Percentiles rank a stretch among this genome's conserved stretches.
Evolutionary conservation across 495 filamentous ascomycete species (phyloP).

Genomic region (Gamarada debralockiae): DNA sequence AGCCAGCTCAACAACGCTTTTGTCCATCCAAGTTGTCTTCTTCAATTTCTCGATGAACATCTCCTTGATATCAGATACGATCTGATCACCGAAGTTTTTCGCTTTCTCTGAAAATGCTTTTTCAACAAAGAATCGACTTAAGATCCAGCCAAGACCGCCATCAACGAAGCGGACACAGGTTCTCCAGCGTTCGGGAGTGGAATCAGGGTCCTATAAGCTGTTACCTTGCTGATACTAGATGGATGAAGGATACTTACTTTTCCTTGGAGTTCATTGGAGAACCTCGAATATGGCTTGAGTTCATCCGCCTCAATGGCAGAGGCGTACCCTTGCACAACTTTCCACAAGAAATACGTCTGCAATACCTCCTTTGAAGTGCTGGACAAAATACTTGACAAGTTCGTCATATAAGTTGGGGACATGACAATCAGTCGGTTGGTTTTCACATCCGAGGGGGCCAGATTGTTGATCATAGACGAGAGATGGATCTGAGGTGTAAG

Average conservation of each 20-base stretch:
- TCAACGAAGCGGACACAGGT: slow-evolving; percentile 60
- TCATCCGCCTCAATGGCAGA: slow-evolving; percentile 52
- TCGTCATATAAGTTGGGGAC: slow-evolving; percentile 52
- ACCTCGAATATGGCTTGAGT: slow-evolving; percentile 52
- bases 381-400: slow-evolving; percentile 42
- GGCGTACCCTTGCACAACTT: slow-evolving; percentile 50
- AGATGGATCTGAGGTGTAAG: slow-evolving; percentile 54
- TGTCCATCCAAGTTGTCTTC: slow-evolving; percentile 63
- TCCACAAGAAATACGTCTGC: slow-evolving; percentile 57
- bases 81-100: slow-evolving; percentile 62
- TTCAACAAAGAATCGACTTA: slow-evolving; percentile 66
- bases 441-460: slow-evolving; percentile 47
- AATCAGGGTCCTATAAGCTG: slow-evolving; percentile 49
- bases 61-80: slow-evolving; percentile 65
- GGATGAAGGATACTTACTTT: slow-evolving; percentile 21
- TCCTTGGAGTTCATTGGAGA: slow-evolving; percentile 53
- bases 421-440: slow-evolving; percentile 52
- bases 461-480: slow-evolving; percentile 43
- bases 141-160: slow-evolving; percentile 48
- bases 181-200: slow-evolving; percentile 63
- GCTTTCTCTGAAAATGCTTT: slow-evolving; percentile 60
- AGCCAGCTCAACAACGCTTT: slow-evolving; percentile 56
- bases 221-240: slow-evolving; percentile 2
- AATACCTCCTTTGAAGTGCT: slow-evolving; percentile 44
- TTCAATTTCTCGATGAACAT: slow-evolving; percentile 59